Evolutionary conservation across 257 asterid genomes (phyloP).

Genomic region (Mentha longifolia): DNA sequence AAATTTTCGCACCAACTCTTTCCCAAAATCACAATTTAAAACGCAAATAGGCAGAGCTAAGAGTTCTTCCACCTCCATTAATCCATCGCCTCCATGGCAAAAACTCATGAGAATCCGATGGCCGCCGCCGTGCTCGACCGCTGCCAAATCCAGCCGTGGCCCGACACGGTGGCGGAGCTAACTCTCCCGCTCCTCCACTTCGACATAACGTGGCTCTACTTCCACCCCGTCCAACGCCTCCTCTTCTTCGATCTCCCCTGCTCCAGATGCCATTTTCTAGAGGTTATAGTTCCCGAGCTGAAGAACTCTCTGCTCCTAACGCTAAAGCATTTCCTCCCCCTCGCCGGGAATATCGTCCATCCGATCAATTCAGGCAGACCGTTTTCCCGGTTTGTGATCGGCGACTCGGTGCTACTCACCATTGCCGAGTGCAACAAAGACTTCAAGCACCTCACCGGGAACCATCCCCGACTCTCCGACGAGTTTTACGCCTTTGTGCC

Average conservation of each 20-base stretch:
- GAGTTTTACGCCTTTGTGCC: constrained; percentile 53
- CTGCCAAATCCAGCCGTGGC: constrained; percentile 51
- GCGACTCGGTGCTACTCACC: constrained; percentile 46
- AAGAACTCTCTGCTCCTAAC: constrained; percentile 37
- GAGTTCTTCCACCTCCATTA: background rate
- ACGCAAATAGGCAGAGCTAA: background rate
- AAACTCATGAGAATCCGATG: constrained; percentile 7
- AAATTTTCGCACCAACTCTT: background rate
- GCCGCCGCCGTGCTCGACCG: constrained; percentile 47
- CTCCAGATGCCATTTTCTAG: constrained; percentile 30
- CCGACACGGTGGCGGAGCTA: constrained; percentile 42
- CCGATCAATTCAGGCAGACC: constrained; percentile 44
- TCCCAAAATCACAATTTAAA: background rate
- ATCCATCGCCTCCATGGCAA: background rate
- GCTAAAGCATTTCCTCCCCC: constrained; percentile 49
- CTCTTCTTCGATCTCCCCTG: constrained; percentile 52
- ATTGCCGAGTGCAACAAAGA: constrained; percentile 47
- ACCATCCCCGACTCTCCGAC: constrained; percentile 42
- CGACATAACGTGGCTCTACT: constrained; percentile 48
- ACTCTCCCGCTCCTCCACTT: constrained; percentile 54
- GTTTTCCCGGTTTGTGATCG: constrained; percentile 36
- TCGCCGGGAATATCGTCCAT: constrained; percentile 49
- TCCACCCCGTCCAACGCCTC: constrained; percentile 51
- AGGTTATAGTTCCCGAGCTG: constrained; percentile 37
- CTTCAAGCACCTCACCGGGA: constrained; percentile 42